These are phyloP conservation scores for Pestalotiopsis sp. DNA, from an alignment of 2,329 filamentous ascomycete species.

Conservation along the genomic window DNA sequence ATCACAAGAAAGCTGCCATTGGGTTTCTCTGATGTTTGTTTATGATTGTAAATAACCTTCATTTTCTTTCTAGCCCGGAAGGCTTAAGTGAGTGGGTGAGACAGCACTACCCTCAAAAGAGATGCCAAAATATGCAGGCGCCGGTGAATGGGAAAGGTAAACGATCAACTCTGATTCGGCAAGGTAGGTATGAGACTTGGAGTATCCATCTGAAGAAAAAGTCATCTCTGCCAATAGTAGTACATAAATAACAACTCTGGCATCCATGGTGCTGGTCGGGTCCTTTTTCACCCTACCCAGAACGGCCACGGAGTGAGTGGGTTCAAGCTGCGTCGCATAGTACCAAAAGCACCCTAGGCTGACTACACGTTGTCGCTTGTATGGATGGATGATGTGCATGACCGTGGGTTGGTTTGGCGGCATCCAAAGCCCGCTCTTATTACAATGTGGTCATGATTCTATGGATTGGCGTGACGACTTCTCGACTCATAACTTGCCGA, in stretches of 20 bases:
- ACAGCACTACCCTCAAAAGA: not conserved
- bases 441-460: constrained; percentile 7
- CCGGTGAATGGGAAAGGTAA: not conserved
- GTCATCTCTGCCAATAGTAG: not conserved
- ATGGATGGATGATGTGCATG: constrained; percentile 24
- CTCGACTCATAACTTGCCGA: not conserved
- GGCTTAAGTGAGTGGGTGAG: not conserved
- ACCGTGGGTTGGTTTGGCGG: constrained; percentile 16
- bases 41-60: not conserved
- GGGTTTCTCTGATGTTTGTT: not conserved
- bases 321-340: not conserved
- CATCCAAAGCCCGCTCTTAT: not conserved
- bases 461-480: constrained; percentile 7
- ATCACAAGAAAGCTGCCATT: not conserved
- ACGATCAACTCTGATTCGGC: constrained; percentile 11
- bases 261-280: not conserved
- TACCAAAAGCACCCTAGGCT: not conserved
- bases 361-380: constrained; percentile 5
- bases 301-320: constrained; percentile 4
- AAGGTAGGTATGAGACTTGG: constrained; percentile 17
- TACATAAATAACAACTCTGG: not conserved
- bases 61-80: not conserved
- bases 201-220: not conserved
- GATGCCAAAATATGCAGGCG: not conserved
- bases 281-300: constrained; percentile 3